Percentiles rank a stretch among this genome's conserved stretches.
Conservation (phyloP, 768 basidiomycete species). For the Tylopilus sp. region DNA sequence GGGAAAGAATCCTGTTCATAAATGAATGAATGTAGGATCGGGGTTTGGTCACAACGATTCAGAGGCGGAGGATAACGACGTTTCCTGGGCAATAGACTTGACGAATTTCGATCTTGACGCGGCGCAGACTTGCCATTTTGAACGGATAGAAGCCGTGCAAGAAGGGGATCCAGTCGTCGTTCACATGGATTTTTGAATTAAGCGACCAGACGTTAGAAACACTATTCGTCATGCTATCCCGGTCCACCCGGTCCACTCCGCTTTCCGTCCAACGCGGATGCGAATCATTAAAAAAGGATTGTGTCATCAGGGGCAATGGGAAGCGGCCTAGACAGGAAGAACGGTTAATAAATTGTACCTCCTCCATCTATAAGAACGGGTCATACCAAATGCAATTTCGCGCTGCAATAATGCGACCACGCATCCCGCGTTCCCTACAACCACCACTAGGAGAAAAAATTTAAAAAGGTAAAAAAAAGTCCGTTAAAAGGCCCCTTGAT, state of each 20-base stretch:
- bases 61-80: neutral
- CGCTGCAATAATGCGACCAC: neutral
- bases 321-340: constrained; percentile 2
- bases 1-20: neutral
- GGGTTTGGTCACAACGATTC: neutral
- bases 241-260: constrained; percentile 3
- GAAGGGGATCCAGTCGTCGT: neutral
- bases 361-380: neutral
- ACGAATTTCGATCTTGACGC: neutral
- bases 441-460: neutral
- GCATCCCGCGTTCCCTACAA: neutral
- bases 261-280: neutral
- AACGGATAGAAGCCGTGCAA: neutral
- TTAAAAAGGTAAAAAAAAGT: neutral
- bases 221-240: constrained; percentile 11
- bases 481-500: constrained; percentile 6
- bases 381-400: constrained; percentile 14
- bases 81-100: neutral
- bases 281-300: neutral
- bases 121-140: neutral
- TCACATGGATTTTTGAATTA: neutral
- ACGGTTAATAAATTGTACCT: constrained; percentile 3
- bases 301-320: neutral
- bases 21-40: neutral
- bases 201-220: neutral